Evolutionary conservation across 2,329 filamentous ascomycete genomes (phyloP).

Genomic region (Purpureocillium lavendulum): DNA sequence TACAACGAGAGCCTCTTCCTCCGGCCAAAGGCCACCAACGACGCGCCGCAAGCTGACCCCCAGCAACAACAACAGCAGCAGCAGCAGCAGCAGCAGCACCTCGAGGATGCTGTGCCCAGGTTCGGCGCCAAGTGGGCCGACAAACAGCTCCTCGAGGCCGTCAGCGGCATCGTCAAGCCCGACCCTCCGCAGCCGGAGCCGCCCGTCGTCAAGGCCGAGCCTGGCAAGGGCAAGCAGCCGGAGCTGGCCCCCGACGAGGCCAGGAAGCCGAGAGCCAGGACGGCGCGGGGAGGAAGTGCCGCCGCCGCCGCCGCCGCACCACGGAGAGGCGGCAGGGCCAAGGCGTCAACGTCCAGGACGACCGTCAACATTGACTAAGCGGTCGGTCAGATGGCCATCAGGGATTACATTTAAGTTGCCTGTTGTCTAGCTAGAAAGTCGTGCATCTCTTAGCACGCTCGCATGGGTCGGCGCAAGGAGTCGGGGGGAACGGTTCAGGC

Average conservation of each 20-base stretch:
- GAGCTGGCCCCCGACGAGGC: conserved; percentile 7
- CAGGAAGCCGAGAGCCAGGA: conserved; percentile 18
- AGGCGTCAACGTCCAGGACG: conserved; percentile 12
- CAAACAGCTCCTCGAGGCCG: conserved; percentile 34
- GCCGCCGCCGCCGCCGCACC: conserved; percentile 12
- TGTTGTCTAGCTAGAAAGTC: background rate
- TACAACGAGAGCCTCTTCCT: conserved; percentile 64
- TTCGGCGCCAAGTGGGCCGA: conserved; percentile 35
- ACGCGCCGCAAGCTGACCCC: conserved; percentile 2
- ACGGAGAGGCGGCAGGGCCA: conserved; percentile 19
- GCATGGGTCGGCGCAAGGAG: conserved; percentile 4
- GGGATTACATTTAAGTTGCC: background rate
- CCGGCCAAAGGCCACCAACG: conserved; percentile 9
- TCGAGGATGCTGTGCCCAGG: conserved; percentile 28
- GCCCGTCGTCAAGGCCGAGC: conserved; percentile 17
- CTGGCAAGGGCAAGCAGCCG: conserved; percentile 12
- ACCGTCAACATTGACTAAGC: conserved; percentile 8
- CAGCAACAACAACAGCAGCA: conserved; percentile 2
- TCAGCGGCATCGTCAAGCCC: conserved; percentile 33
- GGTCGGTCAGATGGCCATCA: too few species aligned
- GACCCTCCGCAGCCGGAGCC: conserved; percentile 13
- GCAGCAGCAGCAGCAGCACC: conserved; percentile 4
- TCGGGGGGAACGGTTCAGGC: background rate
- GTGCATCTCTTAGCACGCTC: background rate
- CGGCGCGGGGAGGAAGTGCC: conserved; percentile 14